Percentiles rank a stretch among this genome's conserved stretches.
These are phyloP conservation scores for Arabidopsis lyrata DNA, from an alignment of 441 rosid genomes.

Conservation along the genomic window DNA sequence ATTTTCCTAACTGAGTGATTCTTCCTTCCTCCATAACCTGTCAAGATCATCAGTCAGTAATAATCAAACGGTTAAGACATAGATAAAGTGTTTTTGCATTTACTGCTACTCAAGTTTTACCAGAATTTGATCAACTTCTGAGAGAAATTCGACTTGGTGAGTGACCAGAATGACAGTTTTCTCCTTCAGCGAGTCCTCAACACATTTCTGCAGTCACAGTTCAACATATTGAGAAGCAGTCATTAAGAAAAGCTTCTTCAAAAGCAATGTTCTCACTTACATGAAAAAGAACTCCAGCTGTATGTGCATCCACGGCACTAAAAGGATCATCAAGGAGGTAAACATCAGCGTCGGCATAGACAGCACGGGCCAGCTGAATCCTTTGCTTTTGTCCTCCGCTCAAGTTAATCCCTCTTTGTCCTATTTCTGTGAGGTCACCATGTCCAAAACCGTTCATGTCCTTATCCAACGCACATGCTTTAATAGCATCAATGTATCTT, in stretches of 20 bases:
- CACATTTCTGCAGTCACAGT: slow-evolving; percentile 70
- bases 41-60: slow-evolving; percentile 23
- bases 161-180: slow-evolving; percentile 89
- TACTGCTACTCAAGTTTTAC: slow-evolving; percentile 48
- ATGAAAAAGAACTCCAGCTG: slow-evolving; percentile 73
- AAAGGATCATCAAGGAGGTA: slow-evolving; percentile 85
- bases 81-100: background rate
- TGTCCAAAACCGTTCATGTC: slow-evolving; percentile 68
- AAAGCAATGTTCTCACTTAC: slow-evolving; percentile 48
- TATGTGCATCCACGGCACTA: slow-evolving; percentile 75
- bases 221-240: slow-evolving; percentile 10
- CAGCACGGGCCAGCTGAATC: slow-evolving; percentile 91
- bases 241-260: background rate
- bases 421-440: slow-evolving; percentile 93
- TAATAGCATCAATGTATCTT: slow-evolving; percentile 65
- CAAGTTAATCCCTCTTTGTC: slow-evolving; percentile 91
- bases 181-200: slow-evolving; percentile 61
- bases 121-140: slow-evolving; percentile 73
- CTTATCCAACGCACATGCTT: slow-evolving; percentile 78
- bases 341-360: slow-evolving; percentile 79
- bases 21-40: slow-evolving; percentile 85
- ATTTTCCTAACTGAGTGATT: slow-evolving; percentile 75
- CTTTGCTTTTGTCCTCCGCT: slow-evolving; percentile 98
- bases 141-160: slow-evolving; percentile 95
- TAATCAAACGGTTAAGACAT: background rate